Conservation (phyloP, 1,139 yeast genomes). For the Yamadazyma membranifaciens region DNA sequence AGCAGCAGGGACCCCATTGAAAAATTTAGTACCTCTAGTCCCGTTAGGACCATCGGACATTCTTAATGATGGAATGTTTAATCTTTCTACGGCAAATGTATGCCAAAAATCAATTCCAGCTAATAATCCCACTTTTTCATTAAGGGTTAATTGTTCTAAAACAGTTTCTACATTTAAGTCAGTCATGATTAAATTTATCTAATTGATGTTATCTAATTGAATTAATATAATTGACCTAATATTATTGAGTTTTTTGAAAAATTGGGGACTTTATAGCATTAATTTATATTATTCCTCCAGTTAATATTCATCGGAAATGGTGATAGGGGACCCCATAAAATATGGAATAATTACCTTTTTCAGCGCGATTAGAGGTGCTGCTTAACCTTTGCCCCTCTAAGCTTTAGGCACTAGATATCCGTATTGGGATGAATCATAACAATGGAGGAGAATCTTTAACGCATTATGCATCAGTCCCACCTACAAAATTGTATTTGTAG, state of each 20-base stretch:
- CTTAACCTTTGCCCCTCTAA: too few species aligned
- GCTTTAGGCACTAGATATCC: too few species aligned
- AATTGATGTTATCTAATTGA: too few species aligned
- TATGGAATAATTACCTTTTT: conserved; percentile 2
- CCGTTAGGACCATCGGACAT: conserved; percentile 32
- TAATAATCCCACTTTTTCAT: conserved; percentile 44
- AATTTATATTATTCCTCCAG: too few species aligned
- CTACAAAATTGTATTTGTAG: too few species aligned
- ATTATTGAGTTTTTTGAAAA: too few species aligned
- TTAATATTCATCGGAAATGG: conserved; percentile 3
- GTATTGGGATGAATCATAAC: too few species aligned
- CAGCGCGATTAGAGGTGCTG: background rate
- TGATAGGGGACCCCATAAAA: background rate
- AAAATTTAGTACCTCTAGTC: conserved; percentile 25
- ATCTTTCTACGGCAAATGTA: conserved; percentile 43
- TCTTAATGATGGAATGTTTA: conserved; percentile 28
- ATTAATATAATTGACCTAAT: background rate
- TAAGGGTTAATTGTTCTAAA: conserved; percentile 35
- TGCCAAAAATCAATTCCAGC: conserved; percentile 55
- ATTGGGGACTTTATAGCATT: too few species aligned
- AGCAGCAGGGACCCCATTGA: conserved; percentile 25
- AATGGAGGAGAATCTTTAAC: too few species aligned
- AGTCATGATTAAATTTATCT: conserved; percentile 1
- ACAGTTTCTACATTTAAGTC: conserved; percentile 41
- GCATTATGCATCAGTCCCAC: too few species aligned